Conservation (phyloP, 1,139 yeast species). For the Candida sojae region DNA sequence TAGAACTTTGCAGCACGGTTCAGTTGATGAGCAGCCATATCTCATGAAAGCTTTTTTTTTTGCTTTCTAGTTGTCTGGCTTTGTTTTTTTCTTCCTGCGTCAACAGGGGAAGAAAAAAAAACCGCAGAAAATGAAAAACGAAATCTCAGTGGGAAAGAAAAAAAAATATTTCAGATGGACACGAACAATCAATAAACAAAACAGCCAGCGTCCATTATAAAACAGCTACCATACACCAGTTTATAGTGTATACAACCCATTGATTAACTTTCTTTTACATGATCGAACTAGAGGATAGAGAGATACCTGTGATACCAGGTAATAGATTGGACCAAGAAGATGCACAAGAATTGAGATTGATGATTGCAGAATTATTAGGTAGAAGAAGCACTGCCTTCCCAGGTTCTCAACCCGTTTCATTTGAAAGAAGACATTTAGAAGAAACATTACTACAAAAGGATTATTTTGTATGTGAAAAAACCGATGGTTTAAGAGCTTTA, state of each 20-base stretch:
- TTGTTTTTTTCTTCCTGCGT: neutral
- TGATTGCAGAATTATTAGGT: slow-evolving; percentile 69
- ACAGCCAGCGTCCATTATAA: no score
- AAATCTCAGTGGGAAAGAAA: neutral
- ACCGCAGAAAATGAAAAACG: neutral
- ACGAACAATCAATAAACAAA: slow-evolving; percentile 1
- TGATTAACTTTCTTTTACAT: slow-evolving; percentile 14
- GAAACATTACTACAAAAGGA: slow-evolving; percentile 58
- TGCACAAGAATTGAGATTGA: slow-evolving; percentile 63
- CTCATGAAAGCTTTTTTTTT: slow-evolving; percentile 1
- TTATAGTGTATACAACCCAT: neutral
- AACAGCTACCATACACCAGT: no score
- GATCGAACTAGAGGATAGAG: slow-evolving; percentile 53
- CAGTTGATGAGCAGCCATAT: neutral
- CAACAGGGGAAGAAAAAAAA: neutral
- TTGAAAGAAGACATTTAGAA: slow-evolving; percentile 70
- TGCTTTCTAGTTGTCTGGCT: neutral
- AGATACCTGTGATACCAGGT: slow-evolving; percentile 86
- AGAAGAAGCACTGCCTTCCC: slow-evolving; percentile 60
- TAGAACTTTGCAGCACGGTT: neutral
- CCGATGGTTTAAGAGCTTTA: slow-evolving; percentile 88
- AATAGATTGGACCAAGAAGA: slow-evolving; percentile 70
- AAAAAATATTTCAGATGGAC: slow-evolving; percentile 1
- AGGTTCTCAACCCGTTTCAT: slow-evolving; percentile 95
- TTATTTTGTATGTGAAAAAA: slow-evolving; percentile 92